A percentile compares a stretch with the other conserved stretches of the same genome.
phyloP scores from a whole-genome alignment of 106 monocot species.

The Alisma plantagoaquatica region DNA sequence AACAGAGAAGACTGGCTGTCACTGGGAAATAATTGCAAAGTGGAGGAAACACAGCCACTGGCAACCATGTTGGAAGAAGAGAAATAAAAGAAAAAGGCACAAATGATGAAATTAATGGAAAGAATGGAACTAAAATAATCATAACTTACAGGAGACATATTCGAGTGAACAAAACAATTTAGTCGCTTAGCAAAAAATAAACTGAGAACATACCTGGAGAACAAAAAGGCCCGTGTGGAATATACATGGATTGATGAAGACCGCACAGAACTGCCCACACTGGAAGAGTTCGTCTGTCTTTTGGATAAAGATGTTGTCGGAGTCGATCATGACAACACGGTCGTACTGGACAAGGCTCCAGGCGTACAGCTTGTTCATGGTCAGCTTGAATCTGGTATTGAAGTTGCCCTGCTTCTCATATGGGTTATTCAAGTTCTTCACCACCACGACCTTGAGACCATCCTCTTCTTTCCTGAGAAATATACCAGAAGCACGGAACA shows the following conservation, averaged over 20 bases:
- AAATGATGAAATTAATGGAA: too few relatives aligned
- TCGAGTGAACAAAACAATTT: too few relatives aligned
- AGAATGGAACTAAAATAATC: too few relatives aligned
- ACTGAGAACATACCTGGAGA: conserved; percentile 38
- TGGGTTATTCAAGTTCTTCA: conserved; percentile 65
- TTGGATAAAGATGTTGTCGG: conserved; percentile 84
- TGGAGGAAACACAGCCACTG: too few relatives aligned
- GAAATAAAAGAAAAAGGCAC: too few relatives aligned
- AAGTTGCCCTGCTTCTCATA: conserved; percentile 60
- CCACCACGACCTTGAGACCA: conserved; percentile 56
- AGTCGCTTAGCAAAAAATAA: too few relatives aligned
- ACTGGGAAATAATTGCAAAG: too few relatives aligned
- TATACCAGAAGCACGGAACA: background rate
- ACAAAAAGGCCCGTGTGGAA: conserved; percentile 95
- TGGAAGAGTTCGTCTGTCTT: conserved; percentile 90
- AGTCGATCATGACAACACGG: conserved; percentile 90
- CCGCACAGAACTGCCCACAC: conserved; percentile 89
- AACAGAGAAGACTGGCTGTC: too few relatives aligned
- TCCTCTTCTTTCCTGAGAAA: conserved; percentile 48
- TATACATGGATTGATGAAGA: conserved; percentile 88
- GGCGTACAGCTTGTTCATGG: conserved; percentile 82
- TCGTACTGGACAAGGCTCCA: conserved; percentile 82
- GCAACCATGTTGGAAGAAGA: too few relatives aligned
- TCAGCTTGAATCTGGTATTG: conserved; percentile 58
- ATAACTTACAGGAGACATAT: too few relatives aligned